Evolutionary conservation across 352 stramenopile species (phyloP), one percentile per base, ranked within the genome.

Genomic region (Phytopythium aichiense): DNA sequence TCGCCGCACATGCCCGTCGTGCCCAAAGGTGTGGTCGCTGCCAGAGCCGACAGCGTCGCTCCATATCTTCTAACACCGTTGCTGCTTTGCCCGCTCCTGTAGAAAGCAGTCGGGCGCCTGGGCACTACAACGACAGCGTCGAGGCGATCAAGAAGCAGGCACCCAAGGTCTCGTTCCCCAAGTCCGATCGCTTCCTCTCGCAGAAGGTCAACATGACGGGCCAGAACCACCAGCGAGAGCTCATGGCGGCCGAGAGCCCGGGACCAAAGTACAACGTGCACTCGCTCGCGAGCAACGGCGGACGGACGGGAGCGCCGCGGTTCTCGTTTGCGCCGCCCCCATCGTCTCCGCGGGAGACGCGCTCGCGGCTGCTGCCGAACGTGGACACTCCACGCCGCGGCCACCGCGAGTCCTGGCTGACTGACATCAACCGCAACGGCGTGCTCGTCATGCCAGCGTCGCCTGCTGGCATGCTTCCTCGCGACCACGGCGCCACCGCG

Each of bases 231-330:
- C 78, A 92, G 61, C 79, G 83, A 51, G 85, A 94, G 42, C 74
- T 92, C 38, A 89, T 89, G 69, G 70, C 85, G 15, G 71, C 67
- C 6, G 85, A 91, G 48, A 92, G 85, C n/a, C 85, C 85, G 23
- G 85, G 85, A 4, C 85, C 83, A 50, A 94, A 92, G 63, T 94
- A 94, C 67, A 94, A 92, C 53, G 82, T 93, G 22, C 70, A 84
- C 40, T 72, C 72, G 35, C 59, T 87, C 48, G 54, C 73, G 20
- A 63, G 71, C 31, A 91, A 89, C 38, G 77, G 77, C 25, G 84
- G 81, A 37, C 88, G 81, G 22, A 58, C 62, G 18, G 76, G 61
- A 11, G 74, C 77, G 13, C 79, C 80, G 4, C 75, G 74, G 22
- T 91, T 76, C 64, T 90, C 85, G 6, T 94, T 94, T 38, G 80